Base-by-base conservation (phyloP, 306 rosid species). In the Geum urbanum region DNA sequence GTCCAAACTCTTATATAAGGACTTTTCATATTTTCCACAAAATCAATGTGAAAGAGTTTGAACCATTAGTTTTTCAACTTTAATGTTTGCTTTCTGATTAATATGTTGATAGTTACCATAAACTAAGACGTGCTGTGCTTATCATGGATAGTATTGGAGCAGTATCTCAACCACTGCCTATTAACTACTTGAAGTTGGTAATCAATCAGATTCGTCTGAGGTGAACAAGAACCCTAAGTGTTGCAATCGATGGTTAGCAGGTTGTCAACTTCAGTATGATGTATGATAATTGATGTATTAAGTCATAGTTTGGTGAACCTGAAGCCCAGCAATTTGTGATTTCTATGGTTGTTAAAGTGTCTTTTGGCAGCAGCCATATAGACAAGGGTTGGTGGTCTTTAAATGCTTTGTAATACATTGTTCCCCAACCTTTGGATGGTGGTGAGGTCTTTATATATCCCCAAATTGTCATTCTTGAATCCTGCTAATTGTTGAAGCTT, bases 221-320 rank as follows among this genome's bases (percentile, higher is more conserved):
- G 20, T 3, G 20, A 14, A 20, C 6, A 56, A 35, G 0, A 5
- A 40, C 45, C 37, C 0, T 3, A 47, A 10, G 51, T 12, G 41
- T 59, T 59, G 45, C 22, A 27, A 58, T 58, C 63, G 15, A 35
- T 32, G 45, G 65, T 59, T 35, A 35, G 65, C 20, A 69, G 56
- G 24, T 20, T 22, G 73, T 43, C 51, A 4, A 54, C 63, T 43
- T 55, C 7, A 32, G 4, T 45, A 22, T 5, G 27, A 55, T 32
- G 73, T 43, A 19, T 43, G 37, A 24, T 4, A 24, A 12, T 2
- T 35, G 74, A 70, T 44, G 74, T 70, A 19, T 43, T 53, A 70
- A 70, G 43, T 3, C 5, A 54, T 63, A 9, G 54, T 70, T 22
- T 35, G 27, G 44, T 32, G 65, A 14, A 7, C 65, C 45, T 22